phyloP scores from a whole-genome alignment of 2,329 filamentous ascomycete genomes.

The Trichothecium roseum region DNA sequence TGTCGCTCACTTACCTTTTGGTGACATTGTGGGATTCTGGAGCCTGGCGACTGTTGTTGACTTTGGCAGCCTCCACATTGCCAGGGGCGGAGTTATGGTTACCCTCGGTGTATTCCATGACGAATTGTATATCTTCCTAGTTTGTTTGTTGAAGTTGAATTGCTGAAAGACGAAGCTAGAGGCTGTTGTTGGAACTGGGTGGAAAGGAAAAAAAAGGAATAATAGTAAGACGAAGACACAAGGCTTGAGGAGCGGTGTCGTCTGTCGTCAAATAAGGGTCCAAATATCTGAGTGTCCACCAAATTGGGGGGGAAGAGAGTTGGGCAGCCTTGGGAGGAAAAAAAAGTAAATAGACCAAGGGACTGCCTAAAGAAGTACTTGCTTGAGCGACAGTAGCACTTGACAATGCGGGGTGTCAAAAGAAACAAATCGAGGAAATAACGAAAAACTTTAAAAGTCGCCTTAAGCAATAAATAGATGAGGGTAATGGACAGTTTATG shows the following conservation, averaged over 20 bases:
- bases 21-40: constrained; percentile 64
- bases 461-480: no score
- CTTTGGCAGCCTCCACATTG: constrained; percentile 50
- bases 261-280: background rate
- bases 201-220: background rate
- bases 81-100: constrained; percentile 59
- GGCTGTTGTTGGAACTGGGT: no score
- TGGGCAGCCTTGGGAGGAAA: no score
- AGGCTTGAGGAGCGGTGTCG: background rate
- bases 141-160: no score
- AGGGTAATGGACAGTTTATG: no score
- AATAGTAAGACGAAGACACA: background rate
- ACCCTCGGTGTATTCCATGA: constrained; percentile 38
- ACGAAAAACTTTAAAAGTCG: no score
- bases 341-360: no score
- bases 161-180: no score
- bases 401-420: no score
- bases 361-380: no score
- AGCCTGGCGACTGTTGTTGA: constrained; percentile 43
- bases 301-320: background rate
- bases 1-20: constrained; percentile 64
- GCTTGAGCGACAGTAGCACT: no score
- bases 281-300: background rate
- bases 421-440: no score
- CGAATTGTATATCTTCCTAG: constrained; percentile 1